Percentiles rank a stretch among this genome's conserved stretches.
phyloP scores from a whole-genome alignment of 2,329 filamentous ascomycete genomes.

The Monilinia fructicola region DNA sequence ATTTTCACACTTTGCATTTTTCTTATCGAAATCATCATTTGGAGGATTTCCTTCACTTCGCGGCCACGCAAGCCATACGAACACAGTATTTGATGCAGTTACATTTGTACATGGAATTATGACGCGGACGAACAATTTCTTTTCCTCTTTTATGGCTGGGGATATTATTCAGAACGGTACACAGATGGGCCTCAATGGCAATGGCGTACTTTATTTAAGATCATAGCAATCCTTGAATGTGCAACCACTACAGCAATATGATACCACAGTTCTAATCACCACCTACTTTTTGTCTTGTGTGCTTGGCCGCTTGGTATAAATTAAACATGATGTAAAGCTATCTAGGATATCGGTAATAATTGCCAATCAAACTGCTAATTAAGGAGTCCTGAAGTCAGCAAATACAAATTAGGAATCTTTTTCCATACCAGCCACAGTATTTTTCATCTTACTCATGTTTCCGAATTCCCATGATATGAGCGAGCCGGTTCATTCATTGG shows the following conservation, averaged over 20 bases:
- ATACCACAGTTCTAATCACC: background rate
- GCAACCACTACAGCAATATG: background rate
- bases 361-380: no score
- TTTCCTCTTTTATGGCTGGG: background rate
- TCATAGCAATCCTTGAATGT: background rate
- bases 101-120: conserved; percentile 19
- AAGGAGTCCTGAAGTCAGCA: no score
- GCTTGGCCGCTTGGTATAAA: background rate
- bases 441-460: no score
- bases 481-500: no score
- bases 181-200: conserved; percentile 18
- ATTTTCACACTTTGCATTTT: background rate
- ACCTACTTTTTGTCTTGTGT: no score
- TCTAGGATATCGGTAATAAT: no score
- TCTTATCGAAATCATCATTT: background rate
- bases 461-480: no score
- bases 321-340: background rate
- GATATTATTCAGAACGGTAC: conserved; percentile 16
- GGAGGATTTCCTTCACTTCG: background rate
- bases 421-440: no score
- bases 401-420: no score
- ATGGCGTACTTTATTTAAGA: conserved; percentile 10
- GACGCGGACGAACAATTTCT: conserved; percentile 14
- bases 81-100: conserved; percentile 18
- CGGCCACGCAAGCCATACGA: background rate